Base-by-base conservation (phyloP, 202 grass and related monocot genomes). In the Zoysia matrella region DNA sequence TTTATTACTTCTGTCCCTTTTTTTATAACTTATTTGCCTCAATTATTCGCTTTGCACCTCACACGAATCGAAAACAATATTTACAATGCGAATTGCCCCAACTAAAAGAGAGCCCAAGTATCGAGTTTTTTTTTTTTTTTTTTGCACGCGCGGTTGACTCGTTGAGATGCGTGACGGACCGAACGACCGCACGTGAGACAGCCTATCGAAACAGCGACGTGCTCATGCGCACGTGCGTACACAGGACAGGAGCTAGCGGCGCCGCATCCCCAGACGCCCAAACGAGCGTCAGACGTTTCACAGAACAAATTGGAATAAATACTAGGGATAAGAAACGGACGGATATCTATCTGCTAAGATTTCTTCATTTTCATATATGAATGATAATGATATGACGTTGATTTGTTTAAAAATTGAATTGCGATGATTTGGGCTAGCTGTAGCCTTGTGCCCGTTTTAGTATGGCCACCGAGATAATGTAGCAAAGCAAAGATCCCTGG, bases 171-270 rank as follows among this genome's bases (percentile, higher is more conserved):
- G 6, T 67, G 40, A 57, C 49, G 18, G 56, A 45, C 70, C 56
- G 30, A 36, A 36, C 40, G 77, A 18, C 4, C 3, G 57, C 73
- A 87, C 66, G 79, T 87, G 65, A 82, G 49, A 65, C 76, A 87
- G 79, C 73, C 43, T 58, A 76, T 56, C 47, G 18, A 55, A 52
- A 41, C 42, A 6, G n/a, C 5, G 65, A 62, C 30, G 30, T 36
- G 30, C 30, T 36, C 30, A 36, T 48, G 6, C 7, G 47, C 64
- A 78, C 47, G 41, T 62, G 67, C 11, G 13, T n/a, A 57, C 57
- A 66, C 47, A 73, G 61, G 6, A 22, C 53, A 18, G 48, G 30
- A 36, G 30, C 30, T 49, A 66, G 45, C 36, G 49, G 60, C 56
- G 9, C 45, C 4, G 80, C 65, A 11, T 6, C 46, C 46, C 18